These are phyloP conservation scores for Tolypocladium endophyticum DNA, from an alignment of 2,329 filamentous ascomycete species.

Conservation along the genomic window DNA sequence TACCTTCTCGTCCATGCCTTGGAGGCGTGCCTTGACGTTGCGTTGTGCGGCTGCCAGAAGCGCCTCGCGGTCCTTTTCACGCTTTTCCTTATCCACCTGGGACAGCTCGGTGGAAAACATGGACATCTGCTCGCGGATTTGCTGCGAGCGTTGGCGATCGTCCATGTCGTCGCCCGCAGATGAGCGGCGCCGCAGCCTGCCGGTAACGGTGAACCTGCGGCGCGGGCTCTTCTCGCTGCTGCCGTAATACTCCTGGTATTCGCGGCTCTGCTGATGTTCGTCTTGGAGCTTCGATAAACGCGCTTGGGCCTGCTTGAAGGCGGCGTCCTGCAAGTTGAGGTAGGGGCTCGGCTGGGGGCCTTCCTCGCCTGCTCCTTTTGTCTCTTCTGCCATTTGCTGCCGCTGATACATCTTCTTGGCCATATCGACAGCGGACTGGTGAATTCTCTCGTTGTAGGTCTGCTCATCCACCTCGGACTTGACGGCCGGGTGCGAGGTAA, in stretches of 20 bases:
- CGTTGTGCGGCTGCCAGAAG: conserved; percentile 71
- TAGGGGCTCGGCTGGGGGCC: conserved; percentile 37
- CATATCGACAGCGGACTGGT: conserved; percentile 81
- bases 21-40: conserved; percentile 72
- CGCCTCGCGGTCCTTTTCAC: conserved; percentile 61
- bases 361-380: conserved; percentile 27
- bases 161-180: conserved; percentile 54
- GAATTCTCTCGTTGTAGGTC: conserved; percentile 59
- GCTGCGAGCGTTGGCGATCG: conserved; percentile 58
- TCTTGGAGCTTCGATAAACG: conserved; percentile 71
- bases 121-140: conserved; percentile 71
- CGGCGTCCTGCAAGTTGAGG: conserved; percentile 70
- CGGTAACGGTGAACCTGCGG: conserved; percentile 38
- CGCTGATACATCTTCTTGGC: conserved; percentile 74
- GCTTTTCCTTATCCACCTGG: conserved; percentile 62
- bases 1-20: conserved; percentile 73
- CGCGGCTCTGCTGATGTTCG: conserved; percentile 50
- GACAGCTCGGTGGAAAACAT: conserved; percentile 58
- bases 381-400: conserved; percentile 50
- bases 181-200: conserved; percentile 50
- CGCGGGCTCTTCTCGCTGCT: conserved; percentile 24
- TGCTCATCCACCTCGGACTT: conserved; percentile 64
- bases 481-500: conserved; percentile 64
- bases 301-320: conserved; percentile 76
- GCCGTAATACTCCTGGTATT: conserved; percentile 71